Evolutionary conservation across 2,329 filamentous ascomycete genomes (phyloP), one percentile per base, ranked within the genome.

Genomic region (Beauveria medogensis): DNA sequence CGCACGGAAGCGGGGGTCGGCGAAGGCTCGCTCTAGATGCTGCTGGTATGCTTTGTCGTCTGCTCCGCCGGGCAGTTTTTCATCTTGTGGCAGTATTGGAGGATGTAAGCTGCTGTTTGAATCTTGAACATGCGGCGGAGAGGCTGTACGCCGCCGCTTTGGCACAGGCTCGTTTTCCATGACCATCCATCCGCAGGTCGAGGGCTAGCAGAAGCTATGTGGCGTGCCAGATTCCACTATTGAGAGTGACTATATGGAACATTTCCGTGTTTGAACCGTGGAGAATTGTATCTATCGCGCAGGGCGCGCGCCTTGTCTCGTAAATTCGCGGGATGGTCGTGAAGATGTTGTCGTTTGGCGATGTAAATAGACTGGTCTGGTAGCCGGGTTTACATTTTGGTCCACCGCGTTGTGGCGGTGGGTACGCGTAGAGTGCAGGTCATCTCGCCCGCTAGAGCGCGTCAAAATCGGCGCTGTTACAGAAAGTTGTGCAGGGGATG

Each of bases 1-100:
- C n/a, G 85, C 87, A 71, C 94, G 93, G 46, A 96, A 82, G 62
- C 85, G 86, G 64, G 80, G 77, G 64, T 90, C 86, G 61, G 91
- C 89, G 59, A 81, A 80, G 55, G 83, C 81, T 65, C 89, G 82
- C 53, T 82, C 85, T 63, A 82, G 77, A 51, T 85, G 78, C 18
- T 91, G 75, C 60, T 85, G 80, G 63, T 80, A 78, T 56, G 80
- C 77, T 18, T 82, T 78, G 62, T 86, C 79, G 37, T 80, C 77
- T 48, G 74, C 73, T 40, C 74, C 70, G 46, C 9, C 22, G 30
- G 34, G 65, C 55, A 61, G 67, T 70, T 63, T 69, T 69, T 67
- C 9, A 16, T 26, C 20, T 10, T 52, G 40, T 9, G 40, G 50
- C 14, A 16, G 28, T 14, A 46, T 10, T 14, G 26, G 24, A 9